Conservation (phyloP, 306 rosid genomes). For the Benincasa hispida region DNA sequence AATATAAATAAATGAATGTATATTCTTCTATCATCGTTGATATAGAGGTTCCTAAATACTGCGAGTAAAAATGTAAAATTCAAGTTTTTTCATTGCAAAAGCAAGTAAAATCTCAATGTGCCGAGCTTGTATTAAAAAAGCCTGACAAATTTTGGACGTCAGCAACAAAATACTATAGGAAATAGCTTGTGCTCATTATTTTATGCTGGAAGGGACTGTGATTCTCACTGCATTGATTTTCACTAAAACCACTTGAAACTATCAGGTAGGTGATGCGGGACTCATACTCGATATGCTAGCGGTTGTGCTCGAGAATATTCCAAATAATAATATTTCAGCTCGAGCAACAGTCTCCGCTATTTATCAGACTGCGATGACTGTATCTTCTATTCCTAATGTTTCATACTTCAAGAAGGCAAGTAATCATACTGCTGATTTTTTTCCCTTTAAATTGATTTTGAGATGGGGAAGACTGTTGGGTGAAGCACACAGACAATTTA, state of each 20-base stretch:
- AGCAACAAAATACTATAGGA: background rate
- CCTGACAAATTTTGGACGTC: background rate
- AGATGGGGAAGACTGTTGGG: background rate
- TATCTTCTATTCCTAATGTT: slow-evolving; percentile 64
- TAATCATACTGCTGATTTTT: slow-evolving; percentile 2
- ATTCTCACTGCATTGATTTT: background rate
- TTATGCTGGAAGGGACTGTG: background rate
- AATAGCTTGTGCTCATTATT: slow-evolving; percentile 1
- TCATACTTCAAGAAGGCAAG: slow-evolving; percentile 73
- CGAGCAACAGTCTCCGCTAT: slow-evolving; percentile 70
- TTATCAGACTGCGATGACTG: slow-evolving; percentile 60
- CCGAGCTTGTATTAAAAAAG: background rate
- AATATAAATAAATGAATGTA: background rate
- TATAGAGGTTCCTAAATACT: background rate
- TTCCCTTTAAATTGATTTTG: background rate
- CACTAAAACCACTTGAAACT: slow-evolving; percentile 24
- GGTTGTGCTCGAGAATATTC: slow-evolving; percentile 62
- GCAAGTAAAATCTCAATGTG: background rate
- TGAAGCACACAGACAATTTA: too few species aligned
- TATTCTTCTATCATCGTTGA: background rate
- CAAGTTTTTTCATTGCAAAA: background rate
- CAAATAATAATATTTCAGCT: slow-evolving; percentile 36
- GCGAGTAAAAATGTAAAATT: background rate
- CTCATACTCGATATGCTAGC: slow-evolving; percentile 92
- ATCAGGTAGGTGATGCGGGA: slow-evolving; percentile 78